Percentiles rank a stretch among this genome's conserved stretches.
Evolutionary conservation across 768 basidiomycete genomes (phyloP).

Genomic region (Suillus discolor): DNA sequence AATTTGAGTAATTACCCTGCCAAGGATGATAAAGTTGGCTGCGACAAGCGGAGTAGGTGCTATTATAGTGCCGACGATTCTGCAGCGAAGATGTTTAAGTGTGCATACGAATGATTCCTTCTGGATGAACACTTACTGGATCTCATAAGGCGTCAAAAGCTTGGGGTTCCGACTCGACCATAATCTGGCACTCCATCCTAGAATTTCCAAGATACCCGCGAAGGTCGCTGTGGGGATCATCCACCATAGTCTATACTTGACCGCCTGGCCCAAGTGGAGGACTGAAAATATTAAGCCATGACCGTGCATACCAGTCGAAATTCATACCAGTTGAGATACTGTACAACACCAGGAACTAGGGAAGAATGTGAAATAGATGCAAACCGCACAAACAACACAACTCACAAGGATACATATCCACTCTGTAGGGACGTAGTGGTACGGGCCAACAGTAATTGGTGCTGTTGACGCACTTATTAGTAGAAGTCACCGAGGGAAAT

Average conservation of each 20-base stretch:
- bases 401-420: slow-evolving; percentile 34
- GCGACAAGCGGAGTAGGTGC: slow-evolving; percentile 61
- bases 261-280: slow-evolving; percentile 47
- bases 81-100: slow-evolving; percentile 7
- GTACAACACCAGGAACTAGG: slow-evolving; percentile 42
- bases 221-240: slow-evolving; percentile 51
- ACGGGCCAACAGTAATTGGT: slow-evolving; percentile 18
- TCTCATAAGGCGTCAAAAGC: slow-evolving; percentile 38
- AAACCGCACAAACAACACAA: not conserved
- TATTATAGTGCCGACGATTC: slow-evolving; percentile 45
- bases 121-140: slow-evolving; percentile 38
- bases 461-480: not conserved
- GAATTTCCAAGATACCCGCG: slow-evolving; percentile 49
- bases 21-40: slow-evolving; percentile 57
- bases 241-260: slow-evolving; percentile 52
- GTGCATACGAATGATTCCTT: not conserved
- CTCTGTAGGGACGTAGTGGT: slow-evolving; percentile 44
- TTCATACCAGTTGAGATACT: slow-evolving; percentile 41
- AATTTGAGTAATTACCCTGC: slow-evolving; percentile 44
- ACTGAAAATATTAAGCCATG: slow-evolving; percentile 32
- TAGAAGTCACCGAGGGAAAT: not conserved
- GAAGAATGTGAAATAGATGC: not conserved
- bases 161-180: slow-evolving; percentile 44
- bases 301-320: not conserved
- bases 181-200: slow-evolving; percentile 58